Evolutionary conservation across 2,329 filamentous ascomycete species (phyloP).

Genomic region (Epichloe hybrida): DNA sequence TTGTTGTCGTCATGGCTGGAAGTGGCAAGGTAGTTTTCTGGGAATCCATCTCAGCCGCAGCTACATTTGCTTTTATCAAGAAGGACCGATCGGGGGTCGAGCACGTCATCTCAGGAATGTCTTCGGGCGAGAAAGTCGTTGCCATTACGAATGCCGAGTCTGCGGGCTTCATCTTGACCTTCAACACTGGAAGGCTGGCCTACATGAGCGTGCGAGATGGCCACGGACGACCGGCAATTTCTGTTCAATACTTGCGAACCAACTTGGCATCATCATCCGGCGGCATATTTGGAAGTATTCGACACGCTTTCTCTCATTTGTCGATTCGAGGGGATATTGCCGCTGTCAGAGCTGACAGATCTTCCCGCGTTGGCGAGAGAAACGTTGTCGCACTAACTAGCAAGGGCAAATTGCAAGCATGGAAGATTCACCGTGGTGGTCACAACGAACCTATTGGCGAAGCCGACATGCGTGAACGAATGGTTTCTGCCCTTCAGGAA

Average conservation of each 20-base stretch:
- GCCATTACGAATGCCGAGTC: conserved; percentile 72
- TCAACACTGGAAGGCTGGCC: conserved; percentile 75
- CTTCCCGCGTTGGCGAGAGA: conserved; percentile 65
- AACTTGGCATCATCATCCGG: conserved; percentile 40
- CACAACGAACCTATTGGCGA: conserved; percentile 64
- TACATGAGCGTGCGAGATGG: conserved; percentile 77
- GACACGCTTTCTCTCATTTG: conserved; percentile 57
- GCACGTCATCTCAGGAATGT: conserved; percentile 57
- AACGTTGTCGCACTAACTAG: conserved; percentile 69
- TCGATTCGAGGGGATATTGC: conserved; percentile 64
- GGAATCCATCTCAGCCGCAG: conserved; percentile 86
- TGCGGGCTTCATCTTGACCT: conserved; percentile 72
- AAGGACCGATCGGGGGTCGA: conserved; percentile 73
- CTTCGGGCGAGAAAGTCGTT: conserved; percentile 63
- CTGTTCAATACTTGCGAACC: conserved; percentile 61
- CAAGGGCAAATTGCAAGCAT: conserved; percentile 66
- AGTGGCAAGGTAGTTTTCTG: conserved; percentile 84
- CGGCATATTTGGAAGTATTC: conserved; percentile 71
- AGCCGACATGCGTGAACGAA: conserved; percentile 51
- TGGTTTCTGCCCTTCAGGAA: conserved; percentile 49
- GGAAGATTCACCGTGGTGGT: conserved; percentile 81
- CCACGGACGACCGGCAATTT: conserved; percentile 73
- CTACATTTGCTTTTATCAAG: conserved; percentile 69
- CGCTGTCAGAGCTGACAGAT: conserved; percentile 62
- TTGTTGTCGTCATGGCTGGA: conserved; percentile 73